These are phyloP conservation scores for Penicillium frequentans DNA, from an alignment of 2,329 filamentous ascomycete genomes.

Conservation along the genomic window DNA sequence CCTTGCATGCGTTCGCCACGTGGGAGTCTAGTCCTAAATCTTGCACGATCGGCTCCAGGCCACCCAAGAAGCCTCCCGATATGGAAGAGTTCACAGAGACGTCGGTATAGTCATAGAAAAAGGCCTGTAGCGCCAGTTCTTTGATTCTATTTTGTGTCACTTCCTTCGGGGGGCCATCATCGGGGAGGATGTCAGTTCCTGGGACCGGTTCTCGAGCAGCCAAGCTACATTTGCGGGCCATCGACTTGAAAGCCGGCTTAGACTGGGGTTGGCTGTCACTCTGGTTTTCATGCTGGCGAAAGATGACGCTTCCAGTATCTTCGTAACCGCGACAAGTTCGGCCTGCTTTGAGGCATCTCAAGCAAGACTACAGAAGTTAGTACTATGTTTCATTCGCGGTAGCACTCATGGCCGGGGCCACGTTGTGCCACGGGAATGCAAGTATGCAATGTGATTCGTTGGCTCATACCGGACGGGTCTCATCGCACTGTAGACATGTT, in stretches of 20 bases:
- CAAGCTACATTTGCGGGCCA: neutral
- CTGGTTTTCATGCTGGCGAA: neutral
- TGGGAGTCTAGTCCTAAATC: neutral
- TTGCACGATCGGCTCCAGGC: neutral
- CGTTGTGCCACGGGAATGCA: neutral
- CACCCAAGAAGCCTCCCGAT: neutral
- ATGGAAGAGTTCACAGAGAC: neutral
- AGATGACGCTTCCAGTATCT: neutral
- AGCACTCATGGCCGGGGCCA: neutral
- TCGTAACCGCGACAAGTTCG: neutral
- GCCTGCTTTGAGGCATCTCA: neutral
- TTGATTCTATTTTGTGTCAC: neutral
- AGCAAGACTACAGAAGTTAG: neutral
- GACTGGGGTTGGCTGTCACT: neutral
- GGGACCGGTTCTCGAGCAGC: neutral
- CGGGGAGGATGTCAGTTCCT: neutral
- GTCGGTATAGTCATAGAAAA: neutral
- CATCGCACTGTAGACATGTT: neutral
- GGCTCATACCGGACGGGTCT: neutral
- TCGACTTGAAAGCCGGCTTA: neutral
- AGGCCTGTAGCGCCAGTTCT: neutral
- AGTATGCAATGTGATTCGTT: neutral
- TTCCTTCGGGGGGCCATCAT: neutral
- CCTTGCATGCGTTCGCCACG: neutral
- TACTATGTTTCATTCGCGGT: neutral